Evolutionary conservation across 176 grass and related monocot genomes (phyloP), one percentile per base, ranked within the genome.

Genomic region (Oryza punctata): DNA sequence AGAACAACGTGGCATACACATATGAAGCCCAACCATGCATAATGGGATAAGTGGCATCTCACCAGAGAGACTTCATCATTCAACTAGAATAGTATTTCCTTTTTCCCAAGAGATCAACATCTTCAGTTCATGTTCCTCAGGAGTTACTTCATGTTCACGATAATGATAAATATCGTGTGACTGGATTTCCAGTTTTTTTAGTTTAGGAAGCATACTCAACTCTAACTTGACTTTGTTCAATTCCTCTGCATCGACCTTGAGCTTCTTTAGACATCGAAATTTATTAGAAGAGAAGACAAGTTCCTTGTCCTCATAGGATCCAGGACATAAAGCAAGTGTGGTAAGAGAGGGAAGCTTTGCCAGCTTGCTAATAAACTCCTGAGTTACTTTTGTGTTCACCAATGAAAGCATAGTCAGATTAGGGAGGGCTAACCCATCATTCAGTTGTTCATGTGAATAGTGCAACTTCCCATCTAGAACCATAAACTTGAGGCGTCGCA

Each of bases 331-430:
- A 0, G 9, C 27, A 47, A 87, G 78, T 12, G 26, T 82, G 19
- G 27, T 14, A 60, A 87, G 85, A 25, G 23, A 81, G 2, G 78
- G 85, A 3, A 87, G 49, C 0, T 50, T 27, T 10, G 10, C 50
- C 1, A 87, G 50, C 21, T 49, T 82, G 6, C 0, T 69, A 13
- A 87, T 82, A 46, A 87, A 87, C 2, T 35, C 64, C n/a, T 82
- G 49, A 9, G 61, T 25, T 2, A 87, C 72, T 6, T 69, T 15
- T 70, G 78, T 87, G 2, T 35, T 1, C 37, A 5, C 4, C 49
- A 87, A 41, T 41, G 40, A 2, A 41, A 87, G 72, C 47, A 27
- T 76, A 3, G 5, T 37, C 24, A 87, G 72, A 14, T 87, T 82
- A 27, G 85, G 85, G 5, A 86, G 85, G 14, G 16, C 4, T 1